These are phyloP conservation scores for Guadua angustifolia DNA, from an alignment of 176 grass and related monocot species.

Conservation along the genomic window DNA sequence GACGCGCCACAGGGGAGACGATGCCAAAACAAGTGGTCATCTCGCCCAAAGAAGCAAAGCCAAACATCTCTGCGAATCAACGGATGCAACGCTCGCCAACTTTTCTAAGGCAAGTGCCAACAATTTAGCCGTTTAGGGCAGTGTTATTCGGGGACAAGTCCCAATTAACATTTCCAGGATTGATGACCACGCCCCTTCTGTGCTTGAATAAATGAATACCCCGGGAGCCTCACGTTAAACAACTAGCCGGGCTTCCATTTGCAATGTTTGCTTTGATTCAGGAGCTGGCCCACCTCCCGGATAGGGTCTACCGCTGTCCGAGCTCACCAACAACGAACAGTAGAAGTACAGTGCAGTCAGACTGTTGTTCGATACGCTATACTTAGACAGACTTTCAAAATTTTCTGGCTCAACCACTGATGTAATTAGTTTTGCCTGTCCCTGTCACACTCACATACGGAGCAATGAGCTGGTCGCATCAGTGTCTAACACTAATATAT, in stretches of 20 bases:
- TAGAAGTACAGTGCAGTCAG: too few relatives aligned
- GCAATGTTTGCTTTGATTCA: background rate
- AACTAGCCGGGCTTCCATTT: background rate
- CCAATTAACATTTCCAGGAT: background rate
- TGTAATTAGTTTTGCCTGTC: background rate
- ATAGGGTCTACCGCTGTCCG: too few relatives aligned
- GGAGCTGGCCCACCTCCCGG: too few relatives aligned
- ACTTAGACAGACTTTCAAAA: too few relatives aligned
- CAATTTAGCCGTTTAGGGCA: background rate
- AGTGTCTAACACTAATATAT: background rate
- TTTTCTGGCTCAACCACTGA: too few relatives aligned
- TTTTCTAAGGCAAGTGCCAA: background rate
- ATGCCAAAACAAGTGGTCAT: background rate
- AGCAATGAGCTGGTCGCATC: background rate
- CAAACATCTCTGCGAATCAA: background rate
- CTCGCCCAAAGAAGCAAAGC: background rate
- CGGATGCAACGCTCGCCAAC: background rate
- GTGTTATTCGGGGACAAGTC: background rate
- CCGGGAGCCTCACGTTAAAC: background rate
- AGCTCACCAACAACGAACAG: too few relatives aligned
- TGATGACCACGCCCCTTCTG: background rate
- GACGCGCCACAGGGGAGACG: background rate
- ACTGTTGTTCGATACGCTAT: too few relatives aligned
- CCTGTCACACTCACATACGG: background rate
- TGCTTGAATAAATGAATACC: background rate